Base-by-base conservation (phyloP, 2,329 filamentous ascomycete genomes). In the Aspergillus novoparasiticus region DNA sequence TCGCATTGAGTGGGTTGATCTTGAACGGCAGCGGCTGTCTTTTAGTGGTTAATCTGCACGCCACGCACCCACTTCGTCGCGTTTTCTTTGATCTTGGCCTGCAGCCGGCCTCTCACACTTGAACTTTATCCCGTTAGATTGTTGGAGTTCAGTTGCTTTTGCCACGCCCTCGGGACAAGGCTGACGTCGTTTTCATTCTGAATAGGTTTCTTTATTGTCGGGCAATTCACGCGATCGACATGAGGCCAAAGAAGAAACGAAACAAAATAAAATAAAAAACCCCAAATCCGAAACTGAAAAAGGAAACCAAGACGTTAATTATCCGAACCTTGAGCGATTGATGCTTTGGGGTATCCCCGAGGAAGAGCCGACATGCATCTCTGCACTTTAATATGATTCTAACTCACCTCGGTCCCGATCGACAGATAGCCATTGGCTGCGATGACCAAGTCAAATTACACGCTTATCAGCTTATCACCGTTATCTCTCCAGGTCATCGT, bases 381-480 rank as follows among this genome's bases (percentile, higher is more conserved):
- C 28, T 30, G 26, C 16, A 28, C 4, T 36, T 10, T n/a, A 39
- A 12, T 36, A 55, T 16, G 16, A 16, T 39, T 19, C 30, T 26
- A 26, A 55, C 32, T 39, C 4, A 55, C 14, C 28, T 51, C 28
- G 28, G 41, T 45, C 57, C 60, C 50, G 56, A 57, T 62, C 36
- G 57, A 46, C 60, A 60, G 57, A 54, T 45, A 34, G 41, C 59
- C n/a, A 64, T 60, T 59, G 45, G 51, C 56, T 56, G 19, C 56
- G 62, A 72, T 74, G 71, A 74, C 72, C 69, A 73, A 62, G 70
- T 66, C 65, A 64, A 72, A 74, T 74, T 69, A 74, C 71, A 66
- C 59, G 61, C 67, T 68, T 64, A 59, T 64, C 64, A 55, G 60
- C 66, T 71, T 73, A 72, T 73, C 70, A 66, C n/a, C 56, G 56